phyloP scores from a whole-genome alignment of 257 asterid species.

The Misopates orontium region DNA sequence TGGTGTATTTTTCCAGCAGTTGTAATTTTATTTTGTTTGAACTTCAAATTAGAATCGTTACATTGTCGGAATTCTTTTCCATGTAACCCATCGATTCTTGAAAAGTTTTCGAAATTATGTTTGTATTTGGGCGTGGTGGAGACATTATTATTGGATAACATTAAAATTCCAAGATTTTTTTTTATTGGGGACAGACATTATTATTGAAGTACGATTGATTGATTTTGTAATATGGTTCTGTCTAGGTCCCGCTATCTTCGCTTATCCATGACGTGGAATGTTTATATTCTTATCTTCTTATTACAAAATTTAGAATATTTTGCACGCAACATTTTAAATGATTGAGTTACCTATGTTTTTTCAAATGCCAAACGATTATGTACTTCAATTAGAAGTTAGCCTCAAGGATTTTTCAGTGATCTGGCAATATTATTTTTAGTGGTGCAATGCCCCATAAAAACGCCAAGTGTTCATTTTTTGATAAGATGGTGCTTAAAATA shows the following conservation, averaged over 20 bases:
- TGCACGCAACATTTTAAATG: slow-evolving; percentile 27
- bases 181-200: no score
- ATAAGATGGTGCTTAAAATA: no score
- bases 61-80: background rate
- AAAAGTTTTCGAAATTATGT: slow-evolving; percentile 1
- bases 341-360: slow-evolving; percentile 20
- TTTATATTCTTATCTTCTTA: slow-evolving; percentile 11
- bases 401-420: background rate
- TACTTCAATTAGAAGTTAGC: no score
- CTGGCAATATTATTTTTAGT: background rate
- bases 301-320: slow-evolving; percentile 3
- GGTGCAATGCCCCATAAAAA: background rate
- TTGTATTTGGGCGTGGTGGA: background rate
- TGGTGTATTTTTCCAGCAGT: background rate
- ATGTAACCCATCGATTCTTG: background rate
- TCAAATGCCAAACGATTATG: slow-evolving; percentile 19
- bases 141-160: background rate
- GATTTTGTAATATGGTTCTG: no score
- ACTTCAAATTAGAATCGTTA: background rate
- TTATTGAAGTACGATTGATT: no score
- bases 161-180: no score
- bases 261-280: slow-evolving; percentile 24
- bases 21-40: background rate
- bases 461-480: background rate
- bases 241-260: slow-evolving; percentile 7